These are phyloP conservation scores for Tolypocladium tundrense DNA, from an alignment of 2,329 filamentous ascomycete species.

Conservation along the genomic window DNA sequence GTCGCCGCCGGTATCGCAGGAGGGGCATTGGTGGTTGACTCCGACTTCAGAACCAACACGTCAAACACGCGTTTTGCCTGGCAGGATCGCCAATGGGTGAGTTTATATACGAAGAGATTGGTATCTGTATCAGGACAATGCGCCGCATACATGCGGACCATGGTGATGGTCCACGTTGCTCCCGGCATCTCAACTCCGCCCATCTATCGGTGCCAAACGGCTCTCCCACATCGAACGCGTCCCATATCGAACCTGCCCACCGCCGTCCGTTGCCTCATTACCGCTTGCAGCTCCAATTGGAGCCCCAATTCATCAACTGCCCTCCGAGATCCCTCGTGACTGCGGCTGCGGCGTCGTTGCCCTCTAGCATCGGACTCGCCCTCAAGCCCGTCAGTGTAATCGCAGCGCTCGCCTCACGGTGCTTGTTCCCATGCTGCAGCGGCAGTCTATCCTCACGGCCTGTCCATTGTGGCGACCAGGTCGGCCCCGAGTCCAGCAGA, in stretches of 20 bases:
- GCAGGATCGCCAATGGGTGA: not conserved
- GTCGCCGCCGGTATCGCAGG: not conserved
- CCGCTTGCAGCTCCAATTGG: slow-evolving; percentile 9
- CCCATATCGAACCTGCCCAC: not conserved
- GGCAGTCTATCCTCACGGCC: not conserved
- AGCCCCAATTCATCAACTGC: slow-evolving; percentile 10
- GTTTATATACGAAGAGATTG: not conserved
- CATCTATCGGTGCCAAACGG: not conserved
- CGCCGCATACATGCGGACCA: not conserved
- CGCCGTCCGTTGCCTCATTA: not conserved
- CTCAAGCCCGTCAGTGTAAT: slow-evolving; percentile 13
- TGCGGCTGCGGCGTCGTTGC: not conserved
- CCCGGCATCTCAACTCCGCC: not conserved
- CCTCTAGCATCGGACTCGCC: slow-evolving; percentile 8
- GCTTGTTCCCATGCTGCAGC: slow-evolving; percentile 2
- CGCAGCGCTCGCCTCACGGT: slow-evolving; percentile 3
- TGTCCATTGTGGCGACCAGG: slow-evolving; percentile 4
- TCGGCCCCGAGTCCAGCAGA: slow-evolving; percentile 9
- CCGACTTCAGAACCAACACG: not conserved
- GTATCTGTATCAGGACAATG: not conserved
- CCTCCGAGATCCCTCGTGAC: slow-evolving; percentile 1
- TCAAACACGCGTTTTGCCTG: not conserved
- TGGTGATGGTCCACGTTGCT: not conserved
- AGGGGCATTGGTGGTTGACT: not conserved
- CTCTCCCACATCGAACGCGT: not conserved